A percentile compares a stretch with the other conserved stretches of the same genome.
Evolutionary conservation across 257 asterid species (phyloP).

Genomic region (Plectranthus barbatus): DNA sequence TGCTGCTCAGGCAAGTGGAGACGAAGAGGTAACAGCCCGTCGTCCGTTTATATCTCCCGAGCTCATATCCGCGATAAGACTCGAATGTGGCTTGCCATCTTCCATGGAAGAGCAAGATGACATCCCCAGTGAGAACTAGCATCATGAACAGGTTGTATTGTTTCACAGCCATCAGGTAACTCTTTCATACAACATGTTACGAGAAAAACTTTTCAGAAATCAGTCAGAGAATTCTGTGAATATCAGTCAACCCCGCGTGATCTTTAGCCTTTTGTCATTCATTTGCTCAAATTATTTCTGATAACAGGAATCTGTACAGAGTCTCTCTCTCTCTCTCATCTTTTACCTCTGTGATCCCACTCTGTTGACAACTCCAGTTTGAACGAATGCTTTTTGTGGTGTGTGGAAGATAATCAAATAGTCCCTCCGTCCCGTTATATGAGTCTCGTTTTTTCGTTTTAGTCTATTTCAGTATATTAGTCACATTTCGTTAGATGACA

Average conservation of each 20-base stretch:
- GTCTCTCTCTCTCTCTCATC: background rate
- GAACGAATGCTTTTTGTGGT: too few relatives aligned
- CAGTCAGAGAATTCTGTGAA: background rate
- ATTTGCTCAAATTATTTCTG: background rate
- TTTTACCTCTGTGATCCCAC: background rate
- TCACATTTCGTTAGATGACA: too few relatives aligned
- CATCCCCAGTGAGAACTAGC: background rate
- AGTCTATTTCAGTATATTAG: too few relatives aligned
- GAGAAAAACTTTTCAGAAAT: background rate
- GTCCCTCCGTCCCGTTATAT: too few relatives aligned
- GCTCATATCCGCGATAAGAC: constrained; percentile 73
- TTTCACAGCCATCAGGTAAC: too few relatives aligned
- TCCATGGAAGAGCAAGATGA: constrained; percentile 7
- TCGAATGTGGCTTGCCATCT: constrained; percentile 64
- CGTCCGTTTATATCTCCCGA: constrained; percentile 49
- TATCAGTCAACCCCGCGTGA: background rate
- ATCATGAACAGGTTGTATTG: too few relatives aligned
- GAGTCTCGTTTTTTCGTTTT: too few relatives aligned
- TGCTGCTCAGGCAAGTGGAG: constrained; percentile 15
- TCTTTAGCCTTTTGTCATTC: background rate
- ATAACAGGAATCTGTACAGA: constrained; percentile 17
- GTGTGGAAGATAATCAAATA: too few relatives aligned
- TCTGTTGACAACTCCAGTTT: too few relatives aligned
- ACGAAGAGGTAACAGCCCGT: constrained; percentile 18
- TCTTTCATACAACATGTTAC: background rate